Base-by-base conservation (phyloP, 768 basidiomycete species). In the Sarcomyxa edulis region DNA sequence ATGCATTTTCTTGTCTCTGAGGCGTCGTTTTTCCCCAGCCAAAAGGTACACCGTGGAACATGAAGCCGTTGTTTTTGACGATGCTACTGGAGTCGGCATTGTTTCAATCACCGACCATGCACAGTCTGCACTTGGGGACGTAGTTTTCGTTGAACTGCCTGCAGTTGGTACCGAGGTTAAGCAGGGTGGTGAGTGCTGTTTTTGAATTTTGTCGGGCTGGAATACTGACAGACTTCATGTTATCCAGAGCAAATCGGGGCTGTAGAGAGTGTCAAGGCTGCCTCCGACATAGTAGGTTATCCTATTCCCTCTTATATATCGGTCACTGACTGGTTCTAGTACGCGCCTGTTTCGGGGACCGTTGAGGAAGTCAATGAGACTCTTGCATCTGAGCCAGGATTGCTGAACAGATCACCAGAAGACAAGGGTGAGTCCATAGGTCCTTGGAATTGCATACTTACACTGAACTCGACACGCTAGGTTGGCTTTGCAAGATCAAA, bases 401-500 rank as follows among this genome's bases (percentile, higher is more conserved):
- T 97, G 28, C 65, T 99, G 35, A 98, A 98, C 74, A 90, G 89
- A 59, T 81, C 81, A 7, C 78, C 92, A 0, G 85, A 94, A 55
- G 72, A 76, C 18, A 67, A 88, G 55, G 95, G 95, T 93, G 48
- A 49, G 73, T 48, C n/a, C n/a, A n/a, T n/a, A n/a, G n/a, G n/a
- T n/a, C n/a, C n/a, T n/a, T n/a, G n/a, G n/a, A n/a, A n/a, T 25
- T 21, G 15, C 8, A 11, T 7, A 7, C 1, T n/a, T 32, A 15
- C 32, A 40, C 23, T 41, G 18, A 30, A 12, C 12, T 4, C 15
- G 35, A 43, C 37, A 37, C 10, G 28, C 6, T 47, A 97, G 94
- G 95, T 40, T 99, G 95, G 95, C 78, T 99, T 32, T 93, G 85
- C 79, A 94, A 89, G 70, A 83, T 99, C 52, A 78, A 84, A 58